Evolutionary conservation across 768 basidiomycete genomes (phyloP).

Genomic region (Lanmaoa pseudosensibilis): DNA sequence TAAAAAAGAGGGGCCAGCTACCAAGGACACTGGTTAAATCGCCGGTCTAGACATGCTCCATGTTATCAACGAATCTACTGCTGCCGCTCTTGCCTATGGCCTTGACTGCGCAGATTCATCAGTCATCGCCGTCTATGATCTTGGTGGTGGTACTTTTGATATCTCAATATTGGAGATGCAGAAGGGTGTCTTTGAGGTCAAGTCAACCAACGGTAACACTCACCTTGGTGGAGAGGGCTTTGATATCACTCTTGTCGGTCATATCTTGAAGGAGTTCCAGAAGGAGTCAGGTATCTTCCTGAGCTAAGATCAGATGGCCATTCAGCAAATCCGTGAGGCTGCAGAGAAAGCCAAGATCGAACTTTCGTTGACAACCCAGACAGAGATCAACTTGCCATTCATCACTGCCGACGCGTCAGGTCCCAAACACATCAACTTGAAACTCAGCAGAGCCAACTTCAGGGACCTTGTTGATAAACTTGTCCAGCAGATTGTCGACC

Average conservation of each 20-base stretch:
- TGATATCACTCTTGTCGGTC: constrained; percentile 84
- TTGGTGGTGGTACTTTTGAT: constrained; percentile 99
- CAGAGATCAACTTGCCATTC: constrained; percentile 97
- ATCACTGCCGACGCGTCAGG: constrained; percentile 95
- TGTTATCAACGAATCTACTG: constrained; percentile 99
- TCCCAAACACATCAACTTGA: constrained; percentile 95
- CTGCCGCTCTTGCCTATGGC: constrained; percentile 97
- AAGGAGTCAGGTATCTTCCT: constrained; percentile 86
- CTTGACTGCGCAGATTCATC: constrained; percentile 80
- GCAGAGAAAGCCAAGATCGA: constrained; percentile 99
- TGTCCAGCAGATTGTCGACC: constrained; percentile 87
- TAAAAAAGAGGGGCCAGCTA: too few species aligned
- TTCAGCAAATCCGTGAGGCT: constrained; percentile 98
- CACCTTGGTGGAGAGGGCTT: constrained; percentile 98
- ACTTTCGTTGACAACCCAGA: constrained; percentile 90
- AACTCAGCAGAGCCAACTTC: constrained; percentile 86
- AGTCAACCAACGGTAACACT: constrained; percentile 99
- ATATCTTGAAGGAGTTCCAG: constrained; percentile 91
- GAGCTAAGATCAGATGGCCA: constrained; percentile 86
- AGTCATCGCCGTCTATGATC: constrained; percentile 96
- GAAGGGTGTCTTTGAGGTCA: constrained; percentile 99
- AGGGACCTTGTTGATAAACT: constrained; percentile 81
- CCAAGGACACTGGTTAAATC: constrained; percentile 96
- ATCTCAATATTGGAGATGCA: constrained; percentile 99
- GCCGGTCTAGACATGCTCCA: constrained; percentile 97